phyloP scores from a whole-genome alignment of 306 rosid genomes.

The Rubus idaeus region DNA sequence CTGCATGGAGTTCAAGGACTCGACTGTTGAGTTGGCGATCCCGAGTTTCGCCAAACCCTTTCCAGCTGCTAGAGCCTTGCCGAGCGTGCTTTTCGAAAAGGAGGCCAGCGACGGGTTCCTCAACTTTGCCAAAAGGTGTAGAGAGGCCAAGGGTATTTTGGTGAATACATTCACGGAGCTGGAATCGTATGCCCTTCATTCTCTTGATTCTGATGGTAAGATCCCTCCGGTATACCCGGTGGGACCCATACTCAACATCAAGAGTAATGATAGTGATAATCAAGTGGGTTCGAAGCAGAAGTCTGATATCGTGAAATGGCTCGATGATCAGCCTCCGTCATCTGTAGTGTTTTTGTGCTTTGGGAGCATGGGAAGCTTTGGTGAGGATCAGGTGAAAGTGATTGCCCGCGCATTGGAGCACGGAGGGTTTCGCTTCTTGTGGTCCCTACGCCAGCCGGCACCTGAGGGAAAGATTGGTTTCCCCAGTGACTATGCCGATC shows the following conservation, averaged over 20 bases:
- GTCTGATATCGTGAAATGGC: slow-evolving; percentile 13
- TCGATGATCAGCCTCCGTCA: slow-evolving; percentile 4
- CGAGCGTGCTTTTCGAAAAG: background rate
- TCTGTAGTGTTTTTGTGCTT: slow-evolving; percentile 21
- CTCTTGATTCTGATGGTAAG: background rate
- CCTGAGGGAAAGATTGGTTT: background rate
- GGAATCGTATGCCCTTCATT: slow-evolving; percentile 2
- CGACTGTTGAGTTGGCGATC: background rate
- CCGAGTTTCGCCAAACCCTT: slow-evolving; percentile 28
- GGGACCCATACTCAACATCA: slow-evolving; percentile 20
- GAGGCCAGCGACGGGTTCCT: background rate
- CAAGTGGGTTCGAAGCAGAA: background rate
- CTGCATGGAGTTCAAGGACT: background rate
- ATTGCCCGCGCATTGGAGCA: background rate
- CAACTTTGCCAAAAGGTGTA: background rate
- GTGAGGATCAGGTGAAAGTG: slow-evolving; percentile 6
- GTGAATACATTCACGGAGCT: slow-evolving; percentile 24
- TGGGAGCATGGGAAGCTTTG: slow-evolving; percentile 23
- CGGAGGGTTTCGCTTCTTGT: slow-evolving; percentile 18
- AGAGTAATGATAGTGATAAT: background rate
- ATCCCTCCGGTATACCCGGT: slow-evolving; percentile 21
- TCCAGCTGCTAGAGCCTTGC: slow-evolving; percentile 13
- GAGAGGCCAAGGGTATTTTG: slow-evolving; percentile 27
- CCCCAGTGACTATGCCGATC: background rate
- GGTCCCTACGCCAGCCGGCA: slow-evolving; percentile 10